These are phyloP conservation scores for Colletotrichum navitas DNA, from an alignment of 2,329 filamentous ascomycete genomes.

Conservation along the genomic window DNA sequence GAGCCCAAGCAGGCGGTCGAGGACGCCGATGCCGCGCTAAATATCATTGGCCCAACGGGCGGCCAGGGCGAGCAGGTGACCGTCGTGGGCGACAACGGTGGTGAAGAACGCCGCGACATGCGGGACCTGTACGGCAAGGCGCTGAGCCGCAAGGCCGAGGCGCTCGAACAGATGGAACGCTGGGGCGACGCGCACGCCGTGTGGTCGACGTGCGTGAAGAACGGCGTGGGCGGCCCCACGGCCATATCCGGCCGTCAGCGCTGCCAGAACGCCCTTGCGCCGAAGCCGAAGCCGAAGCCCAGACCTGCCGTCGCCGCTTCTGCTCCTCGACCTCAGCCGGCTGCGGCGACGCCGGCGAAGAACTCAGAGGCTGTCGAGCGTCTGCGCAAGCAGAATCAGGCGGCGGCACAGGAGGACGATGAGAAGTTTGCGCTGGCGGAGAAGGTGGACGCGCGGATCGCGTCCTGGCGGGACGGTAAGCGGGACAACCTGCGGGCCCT, in stretches of 20 bases:
- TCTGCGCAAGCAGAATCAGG: constrained; percentile 85
- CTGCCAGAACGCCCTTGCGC: constrained; percentile 87
- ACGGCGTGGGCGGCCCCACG: constrained; percentile 85
- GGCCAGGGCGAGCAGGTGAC: constrained; percentile 86
- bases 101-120: constrained; percentile 82
- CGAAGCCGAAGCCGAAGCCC: constrained; percentile 68
- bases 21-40: constrained; percentile 85
- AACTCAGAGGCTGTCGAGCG: constrained; percentile 83
- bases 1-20: constrained; percentile 88
- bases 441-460: constrained; percentile 82
- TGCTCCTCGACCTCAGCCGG: constrained; percentile 51
- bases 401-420: constrained; percentile 87
- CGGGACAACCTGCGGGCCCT: constrained; percentile 91
- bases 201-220: constrained; percentile 87
- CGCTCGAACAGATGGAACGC: constrained; percentile 93
- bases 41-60: constrained; percentile 81
- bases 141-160: constrained; percentile 93
- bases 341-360: constrained; percentile 61
- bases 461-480: constrained; percentile 90
- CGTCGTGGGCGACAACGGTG: constrained; percentile 68
- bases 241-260: constrained; percentile 88
- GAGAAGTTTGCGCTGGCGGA: constrained; percentile 93
- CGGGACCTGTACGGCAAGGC: constrained; percentile 94
- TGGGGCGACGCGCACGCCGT: constrained; percentile 86
- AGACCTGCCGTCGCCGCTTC: constrained; percentile 54